Percentiles rank a stretch among this genome's conserved stretches.
phyloP scores from a whole-genome alignment of 805 yeast species.

The Wickerhamomyces ciferrii region DNA sequence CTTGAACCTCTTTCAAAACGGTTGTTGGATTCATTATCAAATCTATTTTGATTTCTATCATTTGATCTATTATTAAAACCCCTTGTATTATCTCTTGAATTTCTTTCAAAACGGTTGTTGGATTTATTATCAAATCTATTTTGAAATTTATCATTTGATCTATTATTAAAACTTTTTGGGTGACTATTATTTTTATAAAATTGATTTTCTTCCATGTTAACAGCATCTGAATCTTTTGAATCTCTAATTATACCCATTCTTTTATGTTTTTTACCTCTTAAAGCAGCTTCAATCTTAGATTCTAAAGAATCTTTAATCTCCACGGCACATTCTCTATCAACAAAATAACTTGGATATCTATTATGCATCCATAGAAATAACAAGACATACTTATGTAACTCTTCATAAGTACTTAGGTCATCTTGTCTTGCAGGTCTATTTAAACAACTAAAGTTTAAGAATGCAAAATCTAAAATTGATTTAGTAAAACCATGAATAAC shows the following conservation, averaged over 20 bases:
- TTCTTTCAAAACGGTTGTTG: too few relatives aligned
- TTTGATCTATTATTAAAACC: too few relatives aligned
- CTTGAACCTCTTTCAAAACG: too few relatives aligned
- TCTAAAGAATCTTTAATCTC: conserved; percentile 71
- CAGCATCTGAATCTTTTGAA: too few relatives aligned
- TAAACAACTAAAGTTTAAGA: conserved; percentile 9
- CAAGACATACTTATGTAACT: conserved; percentile 59
- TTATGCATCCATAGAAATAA: conserved; percentile 83
- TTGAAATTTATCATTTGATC: too few relatives aligned
- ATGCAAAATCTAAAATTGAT: conserved; percentile 46
- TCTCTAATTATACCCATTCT: conserved; percentile 1
- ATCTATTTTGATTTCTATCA: too few relatives aligned
- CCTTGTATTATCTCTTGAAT: too few relatives aligned
- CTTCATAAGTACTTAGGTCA: conserved; percentile 39
- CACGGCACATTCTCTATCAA: conserved; percentile 69
- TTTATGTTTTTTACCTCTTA: conserved; percentile 12
- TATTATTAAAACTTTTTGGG: too few relatives aligned
- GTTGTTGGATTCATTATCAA: too few relatives aligned
- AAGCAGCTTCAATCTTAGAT: conserved; percentile 32
- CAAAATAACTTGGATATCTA: conserved; percentile 77
- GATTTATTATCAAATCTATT: too few relatives aligned
- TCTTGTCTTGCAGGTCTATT: neutral
- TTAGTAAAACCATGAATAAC: conserved; percentile 35
- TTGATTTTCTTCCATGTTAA: too few relatives aligned
- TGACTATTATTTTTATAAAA: too few relatives aligned